phyloP scores from a whole-genome alignment of 257 asterid species.

The Prunella vulgaris region DNA sequence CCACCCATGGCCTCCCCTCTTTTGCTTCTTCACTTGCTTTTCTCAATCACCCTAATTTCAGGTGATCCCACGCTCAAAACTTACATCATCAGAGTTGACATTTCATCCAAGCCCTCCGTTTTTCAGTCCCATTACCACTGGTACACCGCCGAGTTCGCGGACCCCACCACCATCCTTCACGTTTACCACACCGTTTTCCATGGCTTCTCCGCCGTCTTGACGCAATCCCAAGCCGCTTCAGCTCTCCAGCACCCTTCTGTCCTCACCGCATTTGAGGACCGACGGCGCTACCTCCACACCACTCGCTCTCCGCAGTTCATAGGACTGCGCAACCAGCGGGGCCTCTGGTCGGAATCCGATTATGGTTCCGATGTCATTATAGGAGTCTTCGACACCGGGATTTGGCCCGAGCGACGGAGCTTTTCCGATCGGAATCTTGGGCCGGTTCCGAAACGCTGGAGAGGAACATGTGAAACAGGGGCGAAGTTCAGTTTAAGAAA shows the following conservation, averaged over 20 bases:
- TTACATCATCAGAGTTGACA: conserved; percentile 59
- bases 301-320: conserved; percentile 82
- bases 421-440: conserved; percentile 72
- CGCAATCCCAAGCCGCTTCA: conserved; percentile 53
- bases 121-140: conserved; percentile 74
- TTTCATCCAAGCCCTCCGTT: conserved; percentile 61
- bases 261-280: conserved; percentile 68
- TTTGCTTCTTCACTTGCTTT: background rate
- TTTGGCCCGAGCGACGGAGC: conserved; percentile 86
- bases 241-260: conserved; percentile 58
- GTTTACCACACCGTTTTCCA: conserved; percentile 66
- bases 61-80: conserved; percentile 41
- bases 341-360: conserved; percentile 85
- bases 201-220: conserved; percentile 70
- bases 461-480: conserved; percentile 60
- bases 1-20: conserved; percentile 30
- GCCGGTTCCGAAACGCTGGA: conserved; percentile 70
- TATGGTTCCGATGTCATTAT: conserved; percentile 79
- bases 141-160: conserved; percentile 62
- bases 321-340: conserved; percentile 68
- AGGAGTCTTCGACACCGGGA: conserved; percentile 77
- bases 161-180: conserved; percentile 57
- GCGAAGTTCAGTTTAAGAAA: conserved; percentile 32
- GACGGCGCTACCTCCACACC: conserved; percentile 65
- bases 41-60: background rate